phyloP scores from a whole-genome alignment of 2,329 filamentous ascomycete genomes.

The Fusarium acutatum region DNA sequence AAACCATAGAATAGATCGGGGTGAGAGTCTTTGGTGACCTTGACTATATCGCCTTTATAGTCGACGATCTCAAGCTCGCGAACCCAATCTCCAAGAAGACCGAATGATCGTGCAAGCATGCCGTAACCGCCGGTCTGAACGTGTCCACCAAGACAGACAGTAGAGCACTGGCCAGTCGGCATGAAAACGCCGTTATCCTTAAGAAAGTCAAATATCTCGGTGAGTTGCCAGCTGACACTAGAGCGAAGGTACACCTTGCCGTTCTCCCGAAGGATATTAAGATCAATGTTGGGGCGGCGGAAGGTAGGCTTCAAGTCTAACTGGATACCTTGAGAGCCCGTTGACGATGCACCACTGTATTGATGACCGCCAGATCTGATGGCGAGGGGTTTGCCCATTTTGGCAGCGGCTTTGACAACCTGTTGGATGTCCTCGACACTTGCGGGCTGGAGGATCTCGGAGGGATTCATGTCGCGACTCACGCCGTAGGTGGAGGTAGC shows the following conservation, averaged over 20 bases:
- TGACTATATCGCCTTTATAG: constrained; percentile 54
- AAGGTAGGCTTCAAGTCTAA: constrained; percentile 51
- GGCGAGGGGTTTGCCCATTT: constrained; percentile 51
- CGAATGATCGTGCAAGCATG: constrained; percentile 58
- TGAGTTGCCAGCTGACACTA: constrained; percentile 53
- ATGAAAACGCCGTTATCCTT: constrained; percentile 53
- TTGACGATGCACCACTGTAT: constrained; percentile 59
- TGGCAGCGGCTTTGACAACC: constrained; percentile 51
- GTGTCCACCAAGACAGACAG: constrained; percentile 57
- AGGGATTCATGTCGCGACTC: constrained; percentile 54
- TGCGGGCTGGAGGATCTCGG: constrained; percentile 53
- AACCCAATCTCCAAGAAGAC: constrained; percentile 63
- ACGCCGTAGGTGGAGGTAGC: constrained; percentile 52
- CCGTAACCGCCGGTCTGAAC: constrained; percentile 58
- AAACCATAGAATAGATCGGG: constrained; percentile 67
- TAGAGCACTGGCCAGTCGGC: constrained; percentile 55
- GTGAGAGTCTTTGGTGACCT: constrained; percentile 55
- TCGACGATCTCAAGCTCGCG: constrained; percentile 58
- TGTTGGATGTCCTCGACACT: constrained; percentile 52
- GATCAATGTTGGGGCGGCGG: constrained; percentile 40
- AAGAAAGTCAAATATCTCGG: constrained; percentile 54
- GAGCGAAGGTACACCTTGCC: constrained; percentile 48
- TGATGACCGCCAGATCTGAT: constrained; percentile 58
- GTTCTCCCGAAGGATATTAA: constrained; percentile 25
- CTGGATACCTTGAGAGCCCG: constrained; percentile 54